Base-by-base conservation (phyloP, 2,329 filamentous ascomycete genomes). In the Aureobasidium sp. region DNA sequence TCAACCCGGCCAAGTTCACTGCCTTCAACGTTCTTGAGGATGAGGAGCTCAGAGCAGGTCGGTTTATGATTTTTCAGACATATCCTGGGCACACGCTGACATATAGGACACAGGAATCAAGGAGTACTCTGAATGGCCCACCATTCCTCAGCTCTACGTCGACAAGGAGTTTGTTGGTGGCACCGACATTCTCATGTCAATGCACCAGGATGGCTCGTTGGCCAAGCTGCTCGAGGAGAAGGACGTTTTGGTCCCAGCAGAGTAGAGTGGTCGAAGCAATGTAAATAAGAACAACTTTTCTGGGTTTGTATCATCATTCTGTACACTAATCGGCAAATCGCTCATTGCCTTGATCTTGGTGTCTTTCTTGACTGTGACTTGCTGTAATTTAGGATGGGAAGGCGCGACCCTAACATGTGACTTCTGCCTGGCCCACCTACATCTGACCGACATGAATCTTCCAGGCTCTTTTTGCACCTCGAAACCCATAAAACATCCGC, bases 51-150 rank as follows among this genome's bases (percentile, higher is more conserved):
- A 85, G 94, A 69, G 80, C 87, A 77, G 91, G 90, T 93, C 77
- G 64, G 51, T 42, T 14, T 11, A n/a, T 45, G 1, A 15, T 3
- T 14, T 3, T 17, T 2, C n/a, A 9, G 1, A 11, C 12, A 2
- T 1, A 2, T 3, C 4, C 3, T 17, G 20, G 15, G 29, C 20
- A 20, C 15, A 39, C 45, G 34, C n/a, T 59, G 25, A 48, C 67
- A 22, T 25, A 2, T 5, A 3, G 36, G 12, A 7, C 27, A 17
- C 55, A 92, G 93, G 94, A 58, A 96, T 99, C 79, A 99, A 99
- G 79, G 93, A 99, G 78, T 99, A 94, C 81, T 96, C 92, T 1
- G 94, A 97, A 74, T 99, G 94, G 94, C 94, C 94, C 15, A 99
- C 94, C 22, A 97, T 99, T 73, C 94, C 94, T 7, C 94, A 99